Percentiles rank a stretch among this genome's conserved stretches.
phyloP scores from a whole-genome alignment of 2,329 filamentous ascomycete species.

The Graphilbum fragrans region DNA sequence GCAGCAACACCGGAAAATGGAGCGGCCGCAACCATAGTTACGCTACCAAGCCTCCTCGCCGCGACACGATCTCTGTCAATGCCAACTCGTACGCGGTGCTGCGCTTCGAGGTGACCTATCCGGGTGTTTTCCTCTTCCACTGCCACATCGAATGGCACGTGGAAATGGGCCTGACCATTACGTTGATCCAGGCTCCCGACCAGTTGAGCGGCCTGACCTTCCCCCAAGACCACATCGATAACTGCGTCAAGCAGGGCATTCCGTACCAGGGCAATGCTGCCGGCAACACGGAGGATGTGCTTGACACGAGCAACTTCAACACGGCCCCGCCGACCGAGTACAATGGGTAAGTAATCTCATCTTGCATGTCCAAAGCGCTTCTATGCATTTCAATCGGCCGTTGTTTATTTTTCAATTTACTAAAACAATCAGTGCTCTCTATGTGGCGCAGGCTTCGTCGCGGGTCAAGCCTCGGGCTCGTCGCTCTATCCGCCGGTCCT shows the following conservation, averaged over 20 bases:
- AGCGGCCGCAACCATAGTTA: constrained; percentile 17
- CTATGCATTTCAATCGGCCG: neutral
- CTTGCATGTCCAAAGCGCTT: too few species aligned
- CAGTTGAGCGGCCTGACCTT: constrained; percentile 42
- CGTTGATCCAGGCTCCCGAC: constrained; percentile 43
- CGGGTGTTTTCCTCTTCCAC: constrained; percentile 43
- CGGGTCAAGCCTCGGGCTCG: too few species aligned
- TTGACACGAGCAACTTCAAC: constrained; percentile 41
- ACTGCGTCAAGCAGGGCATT: constrained; percentile 30
- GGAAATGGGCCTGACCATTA: constrained; percentile 42
- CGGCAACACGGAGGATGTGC: constrained; percentile 43
- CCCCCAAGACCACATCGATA: constrained; percentile 42
- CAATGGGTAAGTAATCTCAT: constrained; percentile 27
- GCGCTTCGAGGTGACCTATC: constrained; percentile 38
- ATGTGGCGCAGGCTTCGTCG: neutral
- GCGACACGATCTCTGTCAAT: constrained; percentile 27
- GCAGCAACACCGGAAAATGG: constrained; percentile 23
- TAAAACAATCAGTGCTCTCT: too few species aligned
- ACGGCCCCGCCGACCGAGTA: constrained; percentile 34
- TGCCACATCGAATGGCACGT: constrained; percentile 53
- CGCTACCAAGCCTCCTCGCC: constrained; percentile 17
- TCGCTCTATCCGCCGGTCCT: neutral
- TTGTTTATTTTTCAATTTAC: neutral
- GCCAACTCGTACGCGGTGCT: constrained; percentile 34
- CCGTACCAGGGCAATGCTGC: constrained; percentile 53